Conservation (phyloP, 23 red algal genomes). For the Gracilaria gracilis region DNA sequence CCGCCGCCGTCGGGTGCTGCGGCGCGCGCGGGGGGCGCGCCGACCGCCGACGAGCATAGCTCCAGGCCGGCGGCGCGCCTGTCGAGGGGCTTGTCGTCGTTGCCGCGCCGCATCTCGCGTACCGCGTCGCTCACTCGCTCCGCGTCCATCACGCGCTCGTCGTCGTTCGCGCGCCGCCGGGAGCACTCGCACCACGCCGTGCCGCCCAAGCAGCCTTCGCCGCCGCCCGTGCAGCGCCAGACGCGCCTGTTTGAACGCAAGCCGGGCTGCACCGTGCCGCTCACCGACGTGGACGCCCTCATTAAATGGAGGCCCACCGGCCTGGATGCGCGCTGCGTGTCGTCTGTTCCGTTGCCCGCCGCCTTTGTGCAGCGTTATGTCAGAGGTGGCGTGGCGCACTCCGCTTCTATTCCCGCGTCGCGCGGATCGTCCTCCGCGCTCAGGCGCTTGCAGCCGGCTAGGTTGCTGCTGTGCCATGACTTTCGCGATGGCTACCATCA, state of each 20-base stretch:
- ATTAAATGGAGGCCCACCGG: conserved; percentile 66
- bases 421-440: conserved; percentile 13
- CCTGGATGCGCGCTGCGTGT: conserved; percentile 49
- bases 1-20: too few relatives aligned
- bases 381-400: conserved; percentile 5
- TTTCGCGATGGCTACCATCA: conserved; percentile 33
- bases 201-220: not conserved
- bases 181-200: not conserved
- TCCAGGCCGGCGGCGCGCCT: not conserved
- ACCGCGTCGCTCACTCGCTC: conserved; percentile 6
- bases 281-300: conserved; percentile 46
- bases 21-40: too few relatives aligned
- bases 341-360: conserved; percentile 38
- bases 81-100: not conserved
- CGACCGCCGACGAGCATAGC: not conserved
- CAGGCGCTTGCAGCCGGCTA: conserved; percentile 41
- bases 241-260: conserved; percentile 19
- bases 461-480: conserved; percentile 72
- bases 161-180: not conserved
- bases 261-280: conserved; percentile 42
- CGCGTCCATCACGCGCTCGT: conserved; percentile 23
- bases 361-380: conserved; percentile 44
- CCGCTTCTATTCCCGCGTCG: conserved; percentile 1
- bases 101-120: conserved; percentile 37
- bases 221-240: not conserved